Base-by-base conservation (phyloP, 2,329 filamentous ascomycete genomes). In the Massarina eburnea region DNA sequence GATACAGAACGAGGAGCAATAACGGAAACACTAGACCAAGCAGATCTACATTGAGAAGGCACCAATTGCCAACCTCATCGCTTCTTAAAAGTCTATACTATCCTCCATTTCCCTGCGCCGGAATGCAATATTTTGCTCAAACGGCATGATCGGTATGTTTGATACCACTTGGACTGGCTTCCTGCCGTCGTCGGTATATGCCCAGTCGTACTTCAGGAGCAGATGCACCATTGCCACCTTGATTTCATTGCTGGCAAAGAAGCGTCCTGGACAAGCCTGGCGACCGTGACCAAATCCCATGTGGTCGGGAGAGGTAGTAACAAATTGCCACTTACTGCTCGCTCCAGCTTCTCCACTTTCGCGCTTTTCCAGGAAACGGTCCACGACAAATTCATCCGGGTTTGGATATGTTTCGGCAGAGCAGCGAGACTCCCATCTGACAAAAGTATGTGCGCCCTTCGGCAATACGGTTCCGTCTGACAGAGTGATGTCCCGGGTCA, bases 381-480 rank as follows among this genome's bases (percentile, higher is more conserved):
- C 12, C 6, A 39, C 45, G 27, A 43, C 45, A 21, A 47, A 47
- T 4, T 35, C n/a, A 17, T 41, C 19, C 2, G 39, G 43, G 35
- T 46, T 38, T 22, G 32, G 12, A 12, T 39, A 17, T 6, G 27
- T 6, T 29, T n/a, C 4, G 32, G 38, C 17, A 17, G 24, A n/a
- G 12, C 10, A 27, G 10, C 18, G 26, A n/a, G 4, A 43, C 20
- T 9, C 24, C 40, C 18, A 47, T 19, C 3, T n/a, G 29, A 14
- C 15, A 22, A n/a, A n/a, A n/a, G n/a, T n/a, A n/a, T n/a, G n/a
- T n/a, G n/a, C n/a, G 14, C 39, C 39, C 19, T 47, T 39, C 2
- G 45, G 49, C n/a, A 52, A 22, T 20, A 33, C 21, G 12, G 30
- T 45, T 17, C 49, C 49, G 29, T 52, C 49, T 12, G 39, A 36